These are phyloP conservation scores for Fusarium albidum DNA, from an alignment of 2,329 filamentous ascomycete species.

Conservation along the genomic window DNA sequence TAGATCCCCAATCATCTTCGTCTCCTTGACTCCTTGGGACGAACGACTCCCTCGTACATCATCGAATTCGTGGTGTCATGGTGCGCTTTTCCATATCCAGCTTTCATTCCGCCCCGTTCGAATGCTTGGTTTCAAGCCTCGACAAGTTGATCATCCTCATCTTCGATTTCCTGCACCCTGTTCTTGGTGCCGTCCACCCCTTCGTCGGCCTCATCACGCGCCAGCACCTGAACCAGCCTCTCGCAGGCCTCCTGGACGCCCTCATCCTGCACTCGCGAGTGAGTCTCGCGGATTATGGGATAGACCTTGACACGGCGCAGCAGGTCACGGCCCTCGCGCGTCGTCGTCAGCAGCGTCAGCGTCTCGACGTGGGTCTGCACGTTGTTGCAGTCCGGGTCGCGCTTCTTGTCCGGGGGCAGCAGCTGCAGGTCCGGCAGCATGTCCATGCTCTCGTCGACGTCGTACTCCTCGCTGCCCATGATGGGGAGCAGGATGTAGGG, in stretches of 20 bases:
- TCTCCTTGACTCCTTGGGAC: not conserved
- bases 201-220: conserved; percentile 74
- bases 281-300: conserved; percentile 86
- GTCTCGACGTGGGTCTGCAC: conserved; percentile 91
- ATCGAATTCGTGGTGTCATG: not conserved
- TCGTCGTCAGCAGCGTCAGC: conserved; percentile 82
- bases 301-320: conserved; percentile 85
- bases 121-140: conserved; percentile 54
- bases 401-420: conserved; percentile 85
- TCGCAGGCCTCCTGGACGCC: conserved; percentile 86
- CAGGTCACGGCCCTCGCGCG: conserved; percentile 75
- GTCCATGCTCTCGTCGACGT: conserved; percentile 82
- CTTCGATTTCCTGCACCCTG: conserved; percentile 55
- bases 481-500: conserved; percentile 91
- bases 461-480: conserved; percentile 86
- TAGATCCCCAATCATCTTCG: not conserved
- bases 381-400: conserved; percentile 79
- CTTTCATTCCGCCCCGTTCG: too few species aligned
- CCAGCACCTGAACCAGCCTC: conserved; percentile 86
- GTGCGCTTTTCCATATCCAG: not conserved
- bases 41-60: not conserved
- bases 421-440: conserved; percentile 94
- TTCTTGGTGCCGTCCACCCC: conserved; percentile 49
- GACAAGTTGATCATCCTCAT: conserved; percentile 63
- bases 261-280: conserved; percentile 79